Evolutionary conservation across 306 rosid species (phyloP), one percentile per base, ranked within the genome.

Genomic region (Corylus americana): DNA sequence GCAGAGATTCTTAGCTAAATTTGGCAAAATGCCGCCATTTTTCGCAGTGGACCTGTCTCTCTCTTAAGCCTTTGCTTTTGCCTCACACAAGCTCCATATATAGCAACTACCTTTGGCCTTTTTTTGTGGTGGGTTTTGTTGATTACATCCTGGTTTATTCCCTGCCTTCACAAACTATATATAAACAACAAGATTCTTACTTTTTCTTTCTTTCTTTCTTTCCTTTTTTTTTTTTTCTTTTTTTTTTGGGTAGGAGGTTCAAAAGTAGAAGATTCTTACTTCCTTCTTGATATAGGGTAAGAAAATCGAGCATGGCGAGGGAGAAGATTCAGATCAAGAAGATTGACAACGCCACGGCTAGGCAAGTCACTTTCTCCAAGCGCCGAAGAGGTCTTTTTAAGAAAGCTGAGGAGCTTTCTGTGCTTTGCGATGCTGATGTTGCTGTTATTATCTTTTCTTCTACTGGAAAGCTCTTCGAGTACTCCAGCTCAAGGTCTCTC

Each of bases 281-380:
- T 66, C 16, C 71, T 66, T 58, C 10, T 58, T 25, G 16, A 20
- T 58, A 1, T 58, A 20, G 64, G 64, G 9, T 27, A 14, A 77
- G 55, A 16, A 25, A 31, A 55, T 39, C n/a, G 47, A 49, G 35
- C 31, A 94, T 95, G 99, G 96, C 96, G 59, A 81, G 97, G 85
- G 99, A 92, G 86, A 95, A 90, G 91, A 93, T 93, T 85, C 91
- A 92, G 98, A 95, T 95, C 78, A 91, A 79, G 98, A 95, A 93
- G 91, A 95, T 95, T 78, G 94, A 90, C 72, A 95, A 93, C 93
- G 83, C 89, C 0, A 89, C 99, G 25, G 98, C 99, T 7, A 89
- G 99, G 80, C 98, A 95, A 72, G 99, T 95, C 27, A 95, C 98
- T 0, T 92, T 95, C 81, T 95, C 98, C 0, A 95, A 95, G 91